Percentiles rank a stretch among this genome's conserved stretches.
Conservation (phyloP, 495 filamentous ascomycete species). For the Staphylotrichum longicolle region DNA sequence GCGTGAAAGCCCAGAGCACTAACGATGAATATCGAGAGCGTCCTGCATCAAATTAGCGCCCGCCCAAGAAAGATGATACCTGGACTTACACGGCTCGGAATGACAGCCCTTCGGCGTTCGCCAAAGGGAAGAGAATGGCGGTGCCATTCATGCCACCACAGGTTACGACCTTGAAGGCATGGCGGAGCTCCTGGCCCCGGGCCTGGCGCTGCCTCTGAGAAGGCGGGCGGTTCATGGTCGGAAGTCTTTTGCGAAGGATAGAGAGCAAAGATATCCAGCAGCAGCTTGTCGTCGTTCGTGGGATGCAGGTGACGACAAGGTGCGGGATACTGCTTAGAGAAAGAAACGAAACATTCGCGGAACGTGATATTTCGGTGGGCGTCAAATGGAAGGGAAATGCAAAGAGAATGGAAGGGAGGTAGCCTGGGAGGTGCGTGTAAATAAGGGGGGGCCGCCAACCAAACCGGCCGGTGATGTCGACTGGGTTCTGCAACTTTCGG, state of each 20-base stretch:
- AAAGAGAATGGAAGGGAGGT: not conserved
- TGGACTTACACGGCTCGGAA: constrained; percentile 35
- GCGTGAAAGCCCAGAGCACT: constrained; percentile 24
- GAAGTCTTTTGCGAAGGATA: not conserved
- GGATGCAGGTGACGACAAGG: not conserved
- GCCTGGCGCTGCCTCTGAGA: not conserved
- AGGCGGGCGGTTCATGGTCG: constrained; percentile 16
- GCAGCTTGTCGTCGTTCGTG: not conserved
- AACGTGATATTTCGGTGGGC: not conserved
- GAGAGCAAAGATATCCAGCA: not conserved
- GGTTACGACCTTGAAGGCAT: constrained; percentile 30
- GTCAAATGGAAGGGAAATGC: not conserved
- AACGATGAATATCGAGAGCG: constrained; percentile 31
- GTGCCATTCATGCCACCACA: constrained; percentile 37
- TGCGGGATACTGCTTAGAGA: not conserved
- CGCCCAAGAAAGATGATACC: not conserved
- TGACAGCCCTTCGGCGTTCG: constrained; percentile 24
- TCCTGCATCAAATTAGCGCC: constrained; percentile 25
- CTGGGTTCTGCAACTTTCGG: too few species aligned
- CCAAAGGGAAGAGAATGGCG: constrained; percentile 33
- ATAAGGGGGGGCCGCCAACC: not conserved
- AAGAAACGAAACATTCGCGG: not conserved
- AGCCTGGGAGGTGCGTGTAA: not conserved
- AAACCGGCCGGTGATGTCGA: too few species aligned
- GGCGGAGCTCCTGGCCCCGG: constrained; percentile 4